Conservation (phyloP, 257 asterid species). For the Knoxia roxburghii region DNA sequence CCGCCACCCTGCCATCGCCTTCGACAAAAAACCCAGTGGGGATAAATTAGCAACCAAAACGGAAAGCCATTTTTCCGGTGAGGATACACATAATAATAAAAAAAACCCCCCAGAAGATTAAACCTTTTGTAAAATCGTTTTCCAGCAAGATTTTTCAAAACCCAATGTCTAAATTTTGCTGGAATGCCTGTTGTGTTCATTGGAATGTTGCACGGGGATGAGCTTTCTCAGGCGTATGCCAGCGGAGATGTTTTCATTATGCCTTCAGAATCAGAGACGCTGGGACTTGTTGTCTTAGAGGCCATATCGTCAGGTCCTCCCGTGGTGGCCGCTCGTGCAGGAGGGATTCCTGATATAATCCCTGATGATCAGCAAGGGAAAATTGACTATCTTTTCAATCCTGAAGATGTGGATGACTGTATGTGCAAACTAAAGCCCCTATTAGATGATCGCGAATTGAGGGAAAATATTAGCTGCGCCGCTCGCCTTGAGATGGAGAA, state of each 20-base stretch:
- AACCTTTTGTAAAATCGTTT: too few relatives aligned
- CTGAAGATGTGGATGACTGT: conserved; percentile 90
- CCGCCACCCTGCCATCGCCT: too few relatives aligned
- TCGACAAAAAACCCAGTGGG: too few relatives aligned
- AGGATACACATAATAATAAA: too few relatives aligned
- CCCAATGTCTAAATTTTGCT: too few relatives aligned
- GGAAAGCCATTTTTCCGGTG: too few relatives aligned
- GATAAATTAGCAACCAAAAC: too few relatives aligned
- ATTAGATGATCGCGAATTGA: conserved; percentile 45
- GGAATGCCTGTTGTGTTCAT: conserved; percentile 85
- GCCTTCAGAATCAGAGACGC: conserved; percentile 97
- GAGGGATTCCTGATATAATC: conserved; percentile 92
- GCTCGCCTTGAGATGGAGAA: conserved; percentile 87
- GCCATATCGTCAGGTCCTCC: conserved; percentile 98
- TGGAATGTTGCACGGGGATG: conserved; percentile 89
- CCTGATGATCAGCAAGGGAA: conserved; percentile 80
- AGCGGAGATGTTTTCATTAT: conserved; percentile 83
- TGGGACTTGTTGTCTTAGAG: conserved; percentile 83
- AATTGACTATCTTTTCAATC: conserved; percentile 66
- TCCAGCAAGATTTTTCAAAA: too few relatives aligned
- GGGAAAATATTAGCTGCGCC: conserved; percentile 66
- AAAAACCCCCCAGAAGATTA: too few relatives aligned
- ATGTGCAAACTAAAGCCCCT: conserved; percentile 71
- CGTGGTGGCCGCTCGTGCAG: conserved; percentile 94
- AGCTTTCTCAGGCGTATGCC: conserved; percentile 92